Evolutionary conservation across 2,329 filamentous ascomycete species (phyloP).

Genomic region (Arthroderma sp.): DNA sequence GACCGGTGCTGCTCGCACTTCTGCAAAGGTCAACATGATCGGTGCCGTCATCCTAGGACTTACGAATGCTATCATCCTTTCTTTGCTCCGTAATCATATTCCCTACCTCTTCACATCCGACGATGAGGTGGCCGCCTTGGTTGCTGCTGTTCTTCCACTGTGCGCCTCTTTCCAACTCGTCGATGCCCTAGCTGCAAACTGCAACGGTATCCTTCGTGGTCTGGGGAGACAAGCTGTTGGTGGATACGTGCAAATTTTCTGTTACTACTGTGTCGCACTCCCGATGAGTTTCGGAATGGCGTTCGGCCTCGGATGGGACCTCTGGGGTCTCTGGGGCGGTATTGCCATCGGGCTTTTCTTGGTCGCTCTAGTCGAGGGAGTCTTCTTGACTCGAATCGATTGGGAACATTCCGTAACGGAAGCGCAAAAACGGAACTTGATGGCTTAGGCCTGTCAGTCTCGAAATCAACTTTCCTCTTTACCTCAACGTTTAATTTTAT

Average conservation of each 20-base stretch:
- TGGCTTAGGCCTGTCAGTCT: conserved; percentile 14
- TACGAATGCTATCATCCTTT: conserved; percentile 62
- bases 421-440: conserved; percentile 43
- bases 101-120: conserved; percentile 69
- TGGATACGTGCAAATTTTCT: conserved; percentile 73
- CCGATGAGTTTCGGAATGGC: conserved; percentile 68
- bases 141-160: conserved; percentile 59
- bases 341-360: conserved; percentile 56
- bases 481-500: background rate
- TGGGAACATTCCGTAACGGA: conserved; percentile 49
- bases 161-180: conserved; percentile 84
- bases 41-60: conserved; percentile 59
- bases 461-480: background rate
- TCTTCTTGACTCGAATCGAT: conserved; percentile 42
- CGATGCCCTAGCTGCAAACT: conserved; percentile 65
- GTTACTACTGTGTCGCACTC: conserved; percentile 76
- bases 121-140: conserved; percentile 52
- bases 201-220: conserved; percentile 74
- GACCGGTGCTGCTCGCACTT: conserved; percentile 64
- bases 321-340: conserved; percentile 71
- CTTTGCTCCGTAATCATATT: conserved; percentile 55
- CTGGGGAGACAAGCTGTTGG: conserved; percentile 81
- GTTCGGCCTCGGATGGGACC: conserved; percentile 63
- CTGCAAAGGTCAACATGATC: conserved; percentile 61
- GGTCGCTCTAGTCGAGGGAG: conserved; percentile 42